Base-by-base conservation (phyloP, 1,139 yeast genomes). In the Neolecta irregularis region DNA sequence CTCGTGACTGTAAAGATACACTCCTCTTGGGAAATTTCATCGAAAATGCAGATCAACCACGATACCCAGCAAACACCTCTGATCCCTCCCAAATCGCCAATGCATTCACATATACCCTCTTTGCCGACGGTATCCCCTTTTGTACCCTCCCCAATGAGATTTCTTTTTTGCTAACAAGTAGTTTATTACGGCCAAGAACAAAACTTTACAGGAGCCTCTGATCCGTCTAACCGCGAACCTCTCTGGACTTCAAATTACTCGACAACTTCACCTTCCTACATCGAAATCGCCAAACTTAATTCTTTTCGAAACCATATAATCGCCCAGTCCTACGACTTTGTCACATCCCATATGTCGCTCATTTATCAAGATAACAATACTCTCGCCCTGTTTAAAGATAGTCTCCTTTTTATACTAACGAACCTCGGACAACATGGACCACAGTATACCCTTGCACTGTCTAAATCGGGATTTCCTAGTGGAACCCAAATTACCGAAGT, bases 161-260 rank as follows among this genome's bases (percentile, higher is more conserved):
- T n/a, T n/a, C n/a, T n/a, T n/a, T n/a, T n/a, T n/a, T n/a, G n/a
- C n/a, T n/a, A n/a, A n/a, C n/a, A n/a, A n/a, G n/a, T n/a, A n/a
- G n/a, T 37, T 15, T 41, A 39, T 26, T 41, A 41, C 29, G 44
- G 44, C 5, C 38, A 33, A 19, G 44, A 41, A 24, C 44, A 41
- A 20, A 33, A 36, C 3, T 40, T 41, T 20, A 32, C 35, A 17
- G 44, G 44, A n/a, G 33, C 31, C 5, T 15, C 18, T 3, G 44
- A 41, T 32, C 44, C 44, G 12, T 18, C 26, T 23, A 41, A 41
- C 12, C 42, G 44, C 23, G 42, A 39, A 26, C 38, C 42, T 5
- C 30, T 41, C 16, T 41, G 42, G 42, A 16, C 39, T 2, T 32
- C 44, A 8, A 33, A 30, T 3, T 41, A 41, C 25, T 34, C 36